These are phyloP conservation scores for Erucastrum elatum DNA, from an alignment of 345 rosid species.

Conservation along the genomic window DNA sequence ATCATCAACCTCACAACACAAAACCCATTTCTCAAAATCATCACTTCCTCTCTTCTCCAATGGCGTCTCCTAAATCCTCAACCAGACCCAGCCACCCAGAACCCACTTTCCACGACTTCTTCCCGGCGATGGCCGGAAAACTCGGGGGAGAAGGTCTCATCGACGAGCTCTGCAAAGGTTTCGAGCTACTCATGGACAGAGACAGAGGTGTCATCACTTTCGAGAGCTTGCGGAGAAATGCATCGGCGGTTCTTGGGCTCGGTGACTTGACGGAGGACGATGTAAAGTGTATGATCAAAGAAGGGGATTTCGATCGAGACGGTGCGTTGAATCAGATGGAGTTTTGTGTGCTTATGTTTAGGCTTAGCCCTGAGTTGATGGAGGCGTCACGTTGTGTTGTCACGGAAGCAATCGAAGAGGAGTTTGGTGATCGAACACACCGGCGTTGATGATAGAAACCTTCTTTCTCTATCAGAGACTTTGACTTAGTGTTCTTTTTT, in stretches of 20 bases:
- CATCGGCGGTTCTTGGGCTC: conserved; percentile 60
- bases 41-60: neutral
- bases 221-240: conserved; percentile 63
- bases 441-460: conserved; percentile 3
- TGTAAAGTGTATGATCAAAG: conserved; percentile 58
- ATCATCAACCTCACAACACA: neutral
- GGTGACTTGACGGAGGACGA: conserved; percentile 77
- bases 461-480: neutral
- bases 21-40: conserved; percentile 24
- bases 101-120: conserved; percentile 55
- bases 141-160: conserved; percentile 82
- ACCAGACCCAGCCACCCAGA: conserved; percentile 30
- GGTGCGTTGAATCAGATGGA: conserved; percentile 86
- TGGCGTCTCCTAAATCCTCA: conserved; percentile 43
- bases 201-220: conserved; percentile 75
- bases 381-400: conserved; percentile 63
- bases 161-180: conserved; percentile 80
- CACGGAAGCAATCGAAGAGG: conserved; percentile 63
- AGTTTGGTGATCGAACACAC: conserved; percentile 32
- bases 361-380: conserved; percentile 85
- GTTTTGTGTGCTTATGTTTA: conserved; percentile 89
- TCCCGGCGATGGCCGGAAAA: conserved; percentile 76
- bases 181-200: conserved; percentile 62
- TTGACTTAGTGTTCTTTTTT: neutral
- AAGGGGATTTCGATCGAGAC: conserved; percentile 78